These are phyloP conservation scores for Paspalum vaginatum DNA, from an alignment of 176 grass and related monocot genomes.

Conservation along the genomic window DNA sequence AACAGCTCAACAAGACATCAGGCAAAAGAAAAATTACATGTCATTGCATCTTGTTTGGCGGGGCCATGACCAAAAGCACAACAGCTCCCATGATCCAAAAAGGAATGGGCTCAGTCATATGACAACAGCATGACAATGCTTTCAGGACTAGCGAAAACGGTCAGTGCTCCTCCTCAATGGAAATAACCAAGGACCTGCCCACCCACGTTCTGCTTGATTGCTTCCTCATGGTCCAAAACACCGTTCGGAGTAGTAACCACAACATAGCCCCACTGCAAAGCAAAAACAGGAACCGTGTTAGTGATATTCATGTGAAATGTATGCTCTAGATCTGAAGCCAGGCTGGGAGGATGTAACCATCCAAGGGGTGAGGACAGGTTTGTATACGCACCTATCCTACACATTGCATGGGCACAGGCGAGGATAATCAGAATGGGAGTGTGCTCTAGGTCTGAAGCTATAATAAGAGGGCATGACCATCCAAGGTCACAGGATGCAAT, in stretches of 20 bases:
- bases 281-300: background rate
- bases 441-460: background rate
- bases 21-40: no score
- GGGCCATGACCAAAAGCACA: slow-evolving; percentile 20
- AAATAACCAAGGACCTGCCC: slow-evolving; percentile 98
- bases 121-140: slow-evolving; percentile 7
- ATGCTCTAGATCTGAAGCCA: no score
- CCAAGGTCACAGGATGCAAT: no score
- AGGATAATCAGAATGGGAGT: background rate
- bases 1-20: no score
- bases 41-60: slow-evolving; percentile 48
- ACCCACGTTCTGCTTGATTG: slow-evolving; percentile 82
- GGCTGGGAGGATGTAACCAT: background rate
- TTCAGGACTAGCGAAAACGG: background rate
- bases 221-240: slow-evolving; percentile 96
- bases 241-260: slow-evolving; percentile 88
- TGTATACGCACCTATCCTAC: background rate
- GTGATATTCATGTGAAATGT: no score
- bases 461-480: background rate
- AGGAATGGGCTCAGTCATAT: slow-evolving; percentile 27
- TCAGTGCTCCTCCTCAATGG: slow-evolving; percentile 44
- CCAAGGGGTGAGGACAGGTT: slow-evolving; percentile 3
- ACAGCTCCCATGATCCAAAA: slow-evolving; percentile 10
- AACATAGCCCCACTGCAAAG: slow-evolving; percentile 91
- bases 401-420: background rate